Evolutionary conservation across 306 rosid species (phyloP).

Genomic region (Vigna angularis): DNA sequence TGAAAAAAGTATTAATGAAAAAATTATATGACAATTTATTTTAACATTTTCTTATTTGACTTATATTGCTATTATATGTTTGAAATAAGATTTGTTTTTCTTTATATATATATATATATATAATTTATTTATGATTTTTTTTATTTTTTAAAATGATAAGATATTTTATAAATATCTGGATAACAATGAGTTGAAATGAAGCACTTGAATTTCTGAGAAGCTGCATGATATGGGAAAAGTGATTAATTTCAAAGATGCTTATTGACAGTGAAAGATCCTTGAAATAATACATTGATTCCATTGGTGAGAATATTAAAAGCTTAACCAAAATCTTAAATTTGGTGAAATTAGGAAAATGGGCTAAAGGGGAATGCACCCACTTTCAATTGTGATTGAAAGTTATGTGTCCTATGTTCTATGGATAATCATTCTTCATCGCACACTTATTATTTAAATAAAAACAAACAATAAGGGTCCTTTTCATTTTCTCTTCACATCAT

Average conservation of each 20-base stretch:
- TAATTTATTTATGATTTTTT: too few relatives aligned
- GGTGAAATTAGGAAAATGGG: conserved; percentile 44
- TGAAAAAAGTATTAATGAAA: too few relatives aligned
- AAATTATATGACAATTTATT: too few relatives aligned
- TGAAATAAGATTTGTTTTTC: too few relatives aligned
- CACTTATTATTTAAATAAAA: neutral
- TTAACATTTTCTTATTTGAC: too few relatives aligned
- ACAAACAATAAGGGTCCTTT: conserved; percentile 42
- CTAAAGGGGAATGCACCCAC: conserved; percentile 53
- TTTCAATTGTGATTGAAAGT: conserved; percentile 39
- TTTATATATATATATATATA: too few relatives aligned
- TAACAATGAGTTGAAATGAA: too few relatives aligned
- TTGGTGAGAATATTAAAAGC: conserved; percentile 54
- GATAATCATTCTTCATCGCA: conserved; percentile 39
- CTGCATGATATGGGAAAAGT: conserved; percentile 8
- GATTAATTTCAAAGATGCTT: conserved; percentile 47
- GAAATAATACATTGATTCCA: conserved; percentile 45
- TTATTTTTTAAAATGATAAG: too few relatives aligned
- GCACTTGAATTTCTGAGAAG: conserved; percentile 49
- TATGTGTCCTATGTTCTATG: conserved; percentile 1
- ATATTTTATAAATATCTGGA: too few relatives aligned
- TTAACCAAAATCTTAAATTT: conserved; percentile 46
- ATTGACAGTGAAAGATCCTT: conserved; percentile 16
- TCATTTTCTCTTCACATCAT: conserved; percentile 41
- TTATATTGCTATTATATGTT: too few relatives aligned